These are phyloP conservation scores for Penicillium digitatum DNA, from an alignment of 2,329 filamentous ascomycete species.

Conservation along the genomic window DNA sequence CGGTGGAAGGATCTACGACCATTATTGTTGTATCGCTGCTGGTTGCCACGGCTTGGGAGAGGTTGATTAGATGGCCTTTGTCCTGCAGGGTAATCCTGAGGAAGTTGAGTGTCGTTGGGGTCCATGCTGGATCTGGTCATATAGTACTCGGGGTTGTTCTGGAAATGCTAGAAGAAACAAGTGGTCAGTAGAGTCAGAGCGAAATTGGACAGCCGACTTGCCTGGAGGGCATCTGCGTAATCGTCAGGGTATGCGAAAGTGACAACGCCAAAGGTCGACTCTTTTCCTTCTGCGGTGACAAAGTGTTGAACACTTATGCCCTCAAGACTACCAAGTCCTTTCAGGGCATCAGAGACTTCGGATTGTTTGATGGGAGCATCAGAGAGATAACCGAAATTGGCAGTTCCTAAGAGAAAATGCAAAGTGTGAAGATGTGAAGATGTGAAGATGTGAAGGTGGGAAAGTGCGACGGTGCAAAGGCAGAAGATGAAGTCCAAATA, in stretches of 20 bases:
- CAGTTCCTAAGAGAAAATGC: neutral
- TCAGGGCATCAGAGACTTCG: constrained; percentile 26
- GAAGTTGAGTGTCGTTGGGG: neutral
- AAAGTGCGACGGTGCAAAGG: neutral
- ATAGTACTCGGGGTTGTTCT: constrained; percentile 17
- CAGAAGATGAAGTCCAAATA: neutral
- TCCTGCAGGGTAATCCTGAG: neutral
- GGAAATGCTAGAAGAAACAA: constrained; percentile 12
- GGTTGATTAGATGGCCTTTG: neutral
- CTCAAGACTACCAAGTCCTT: neutral
- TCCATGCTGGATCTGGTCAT: constrained; percentile 18
- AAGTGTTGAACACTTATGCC: neutral
- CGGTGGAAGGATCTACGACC: constrained; percentile 2
- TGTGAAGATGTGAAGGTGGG: neutral
- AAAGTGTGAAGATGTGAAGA: neutral
- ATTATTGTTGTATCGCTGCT: neutral
- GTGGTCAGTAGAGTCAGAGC: neutral
- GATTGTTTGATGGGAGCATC: neutral
- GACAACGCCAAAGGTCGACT: neutral
- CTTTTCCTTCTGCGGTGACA: neutral
- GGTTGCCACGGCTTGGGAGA: neutral
- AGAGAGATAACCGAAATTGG: neutral
- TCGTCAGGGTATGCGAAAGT: constrained; percentile 8
- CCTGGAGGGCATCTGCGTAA: constrained; percentile 13
- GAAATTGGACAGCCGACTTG: constrained; percentile 4